Conservation (phyloP, 305 asterid genomes). For the Fraxinus nigra region DNA sequence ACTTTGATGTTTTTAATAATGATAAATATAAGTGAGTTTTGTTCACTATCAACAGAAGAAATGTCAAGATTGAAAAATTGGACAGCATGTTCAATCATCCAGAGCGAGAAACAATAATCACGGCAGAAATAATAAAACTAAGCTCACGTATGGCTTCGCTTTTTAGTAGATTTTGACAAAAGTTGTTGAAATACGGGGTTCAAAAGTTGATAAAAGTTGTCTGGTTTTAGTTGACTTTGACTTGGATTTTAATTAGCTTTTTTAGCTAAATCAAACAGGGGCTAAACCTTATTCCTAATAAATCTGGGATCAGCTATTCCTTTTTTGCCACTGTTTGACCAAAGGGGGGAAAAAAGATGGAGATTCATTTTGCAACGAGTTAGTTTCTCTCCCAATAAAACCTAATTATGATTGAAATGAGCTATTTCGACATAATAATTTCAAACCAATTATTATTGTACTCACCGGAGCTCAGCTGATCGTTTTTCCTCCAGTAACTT, state of each 20-base stretch:
- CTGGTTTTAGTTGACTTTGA: not conserved
- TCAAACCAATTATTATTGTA: not conserved
- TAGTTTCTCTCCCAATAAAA: not conserved
- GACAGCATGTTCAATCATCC: not conserved
- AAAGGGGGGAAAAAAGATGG: not conserved
- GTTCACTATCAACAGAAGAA: not conserved
- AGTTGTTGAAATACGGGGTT: not conserved
- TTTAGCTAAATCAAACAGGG: not conserved
- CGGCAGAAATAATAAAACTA: not conserved
- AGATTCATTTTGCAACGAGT: not conserved
- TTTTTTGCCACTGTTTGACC: not conserved
- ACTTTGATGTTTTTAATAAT: not conserved
- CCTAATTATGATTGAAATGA: not conserved
- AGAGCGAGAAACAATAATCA: not conserved
- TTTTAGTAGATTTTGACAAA: not conserved
- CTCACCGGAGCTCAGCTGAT: conserved; percentile 88
- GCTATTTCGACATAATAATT: not conserved
- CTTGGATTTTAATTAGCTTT: not conserved
- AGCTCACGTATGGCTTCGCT: not conserved
- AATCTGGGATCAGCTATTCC: not conserved
- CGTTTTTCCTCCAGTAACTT: conserved; percentile 87
- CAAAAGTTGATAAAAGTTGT: not conserved
- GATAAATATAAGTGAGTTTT: not conserved
- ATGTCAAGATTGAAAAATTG: not conserved
- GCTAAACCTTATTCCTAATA: not conserved